Percentiles rank a stretch among this genome's conserved stretches.
phyloP scores from a whole-genome alignment of 2,329 filamentous ascomycete species.

The Cladophialophora carrionii region DNA sequence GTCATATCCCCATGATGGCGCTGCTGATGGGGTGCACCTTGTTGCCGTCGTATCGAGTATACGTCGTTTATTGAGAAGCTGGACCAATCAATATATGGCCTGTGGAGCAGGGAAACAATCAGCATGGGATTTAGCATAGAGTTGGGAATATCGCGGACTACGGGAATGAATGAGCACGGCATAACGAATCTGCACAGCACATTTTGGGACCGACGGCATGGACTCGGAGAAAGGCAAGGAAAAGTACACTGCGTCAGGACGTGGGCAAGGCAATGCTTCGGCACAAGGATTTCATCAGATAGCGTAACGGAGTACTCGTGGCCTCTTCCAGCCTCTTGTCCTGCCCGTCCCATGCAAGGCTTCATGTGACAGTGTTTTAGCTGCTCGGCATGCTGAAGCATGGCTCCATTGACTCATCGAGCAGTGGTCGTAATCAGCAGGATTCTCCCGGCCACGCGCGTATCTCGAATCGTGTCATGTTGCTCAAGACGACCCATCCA shows the following conservation, averaged over 20 bases:
- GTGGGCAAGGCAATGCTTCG: slow-evolving; percentile 8
- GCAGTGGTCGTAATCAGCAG: not conserved
- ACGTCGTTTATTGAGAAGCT: slow-evolving; percentile 4
- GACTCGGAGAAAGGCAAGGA: not conserved
- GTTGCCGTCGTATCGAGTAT: not conserved
- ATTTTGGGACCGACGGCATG: not conserved
- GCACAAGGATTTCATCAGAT: not conserved
- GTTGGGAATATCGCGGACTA: not conserved
- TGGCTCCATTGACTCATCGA: not conserved
- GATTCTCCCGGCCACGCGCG: not conserved
- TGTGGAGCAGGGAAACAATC: not conserved
- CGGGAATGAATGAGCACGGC: not conserved
- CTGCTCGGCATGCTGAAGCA: slow-evolving; percentile 1
- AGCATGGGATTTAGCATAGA: not conserved
- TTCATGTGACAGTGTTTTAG: slow-evolving; percentile 19
- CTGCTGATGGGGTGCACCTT: not conserved
- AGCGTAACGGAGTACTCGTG: not conserved
- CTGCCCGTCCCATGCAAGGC: slow-evolving; percentile 9
- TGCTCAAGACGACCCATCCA: not conserved
- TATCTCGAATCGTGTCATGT: not conserved
- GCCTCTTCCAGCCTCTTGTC: slow-evolving; percentile 1
- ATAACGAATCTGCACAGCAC: not conserved
- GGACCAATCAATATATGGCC: too few species aligned
- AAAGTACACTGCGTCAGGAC: not conserved
- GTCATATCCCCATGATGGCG: slow-evolving; percentile 6